phyloP scores from a whole-genome alignment of 345 rosid species.

The Cardiospermum halicacabum region DNA sequence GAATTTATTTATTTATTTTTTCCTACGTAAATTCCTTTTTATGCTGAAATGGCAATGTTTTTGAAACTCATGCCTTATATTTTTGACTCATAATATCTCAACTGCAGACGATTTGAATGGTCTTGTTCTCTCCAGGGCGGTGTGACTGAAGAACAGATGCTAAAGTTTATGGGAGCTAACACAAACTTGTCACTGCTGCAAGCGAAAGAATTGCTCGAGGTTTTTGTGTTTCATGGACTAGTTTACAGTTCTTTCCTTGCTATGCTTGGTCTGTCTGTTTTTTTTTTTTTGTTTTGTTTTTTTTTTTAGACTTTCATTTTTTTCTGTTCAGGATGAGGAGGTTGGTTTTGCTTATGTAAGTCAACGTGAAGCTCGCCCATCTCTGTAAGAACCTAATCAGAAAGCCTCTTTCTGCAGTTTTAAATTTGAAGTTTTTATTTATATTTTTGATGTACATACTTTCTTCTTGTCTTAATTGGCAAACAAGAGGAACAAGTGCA shows the following conservation, averaged over 20 bases:
- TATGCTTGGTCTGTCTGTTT: too few species aligned
- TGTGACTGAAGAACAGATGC: constrained; percentile 94
- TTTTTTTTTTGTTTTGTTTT: background rate
- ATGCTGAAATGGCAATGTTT: constrained; percentile 11
- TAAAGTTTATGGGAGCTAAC: constrained; percentile 94
- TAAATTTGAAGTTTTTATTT: background rate
- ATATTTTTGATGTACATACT: too few species aligned
- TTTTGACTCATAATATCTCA: constrained; percentile 2
- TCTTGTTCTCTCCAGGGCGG: constrained; percentile 55
- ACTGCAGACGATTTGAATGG: constrained; percentile 12
- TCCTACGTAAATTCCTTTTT: constrained; percentile 9
- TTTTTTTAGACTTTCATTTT: constrained; percentile 9
- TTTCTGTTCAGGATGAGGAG: constrained; percentile 58
- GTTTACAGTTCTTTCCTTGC: constrained; percentile 2
- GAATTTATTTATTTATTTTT: constrained; percentile 3
- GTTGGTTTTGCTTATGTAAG: constrained; percentile 93
- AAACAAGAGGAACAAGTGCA: background rate
- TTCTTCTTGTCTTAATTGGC: background rate
- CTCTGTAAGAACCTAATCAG: constrained; percentile 54
- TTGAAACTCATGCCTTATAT: constrained; percentile 7
- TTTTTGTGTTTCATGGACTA: constrained; percentile 22
- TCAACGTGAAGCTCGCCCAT: constrained; percentile 84
- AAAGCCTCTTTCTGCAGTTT: constrained; percentile 13
- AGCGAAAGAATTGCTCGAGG: constrained; percentile 92
- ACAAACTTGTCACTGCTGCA: constrained; percentile 61